phyloP scores from a whole-genome alignment of 2,329 filamentous ascomycete genomes.

The Pseudonectria buxi region DNA sequence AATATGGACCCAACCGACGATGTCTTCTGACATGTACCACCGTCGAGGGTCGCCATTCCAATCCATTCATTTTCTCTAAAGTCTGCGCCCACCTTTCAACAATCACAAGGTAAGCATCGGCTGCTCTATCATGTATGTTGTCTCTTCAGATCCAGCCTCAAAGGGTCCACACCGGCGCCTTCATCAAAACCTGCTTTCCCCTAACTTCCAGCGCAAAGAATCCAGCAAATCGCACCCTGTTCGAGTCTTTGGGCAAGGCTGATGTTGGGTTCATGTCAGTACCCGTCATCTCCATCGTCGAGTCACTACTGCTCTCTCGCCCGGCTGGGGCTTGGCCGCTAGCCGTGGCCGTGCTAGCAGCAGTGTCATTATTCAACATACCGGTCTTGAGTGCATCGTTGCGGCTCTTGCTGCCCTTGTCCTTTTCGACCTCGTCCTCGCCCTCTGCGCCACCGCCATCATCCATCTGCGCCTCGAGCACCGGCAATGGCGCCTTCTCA shows the following conservation, averaged over 20 bases:
- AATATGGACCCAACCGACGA: no score
- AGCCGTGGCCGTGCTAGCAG: conserved; percentile 10
- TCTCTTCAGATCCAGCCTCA: conserved; percentile 11
- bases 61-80: no score
- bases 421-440: conserved; percentile 32
- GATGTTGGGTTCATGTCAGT: conserved; percentile 34
- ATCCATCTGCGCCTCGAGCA: conserved; percentile 43
- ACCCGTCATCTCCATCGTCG: conserved; percentile 21
- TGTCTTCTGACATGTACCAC: no score
- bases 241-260: conserved; percentile 39
- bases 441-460: conserved; percentile 37
- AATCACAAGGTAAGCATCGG: no score
- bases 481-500: conserved; percentile 64
- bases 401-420: conserved; percentile 36
- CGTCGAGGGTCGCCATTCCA: no score
- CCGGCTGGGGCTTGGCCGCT: conserved; percentile 1
- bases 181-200: conserved; percentile 66
- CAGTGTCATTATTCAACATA: conserved; percentile 28
- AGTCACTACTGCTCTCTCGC: conserved; percentile 22
- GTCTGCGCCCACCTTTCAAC: no score
- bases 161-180: conserved; percentile 67
- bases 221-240: conserved; percentile 65
- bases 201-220: conserved; percentile 71
- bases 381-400: conserved; percentile 41
- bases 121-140: no score